A percentile compares a stretch with the other conserved stretches of the same genome.
These are phyloP conservation scores for Colletotrichum somersetense DNA, from an alignment of 2,329 filamentous ascomycete genomes.

Conservation along the genomic window DNA sequence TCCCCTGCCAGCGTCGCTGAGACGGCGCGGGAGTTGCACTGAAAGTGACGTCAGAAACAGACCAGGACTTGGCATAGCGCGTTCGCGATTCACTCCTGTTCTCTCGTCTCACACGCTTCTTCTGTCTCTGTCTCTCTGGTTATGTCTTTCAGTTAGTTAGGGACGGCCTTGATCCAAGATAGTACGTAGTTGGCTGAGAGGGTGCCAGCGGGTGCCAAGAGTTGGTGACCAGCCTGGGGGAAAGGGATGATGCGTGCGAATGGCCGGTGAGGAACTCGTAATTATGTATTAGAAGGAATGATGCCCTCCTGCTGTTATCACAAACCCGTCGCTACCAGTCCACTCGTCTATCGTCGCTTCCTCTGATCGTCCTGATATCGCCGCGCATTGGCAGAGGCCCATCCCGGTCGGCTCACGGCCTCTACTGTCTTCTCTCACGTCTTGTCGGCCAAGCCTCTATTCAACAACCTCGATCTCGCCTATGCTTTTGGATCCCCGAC, in stretches of 20 bases:
- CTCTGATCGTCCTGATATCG: neutral
- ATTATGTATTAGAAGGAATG: neutral
- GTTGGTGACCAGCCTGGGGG: neutral
- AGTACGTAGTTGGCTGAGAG: neutral
- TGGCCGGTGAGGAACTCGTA: neutral
- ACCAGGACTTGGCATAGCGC: conserved; percentile 22
- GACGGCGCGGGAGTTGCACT: conserved; percentile 9
- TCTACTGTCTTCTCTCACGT: too few species aligned
- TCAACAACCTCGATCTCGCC: neutral
- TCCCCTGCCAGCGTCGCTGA: neutral
- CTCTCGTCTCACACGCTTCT: neutral
- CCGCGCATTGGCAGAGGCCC: neutral
- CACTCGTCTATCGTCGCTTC: neutral
- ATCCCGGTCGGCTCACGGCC: too few species aligned
- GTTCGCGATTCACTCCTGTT: neutral
- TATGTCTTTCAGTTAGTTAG: neutral
- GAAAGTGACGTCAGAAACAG: conserved; percentile 21
- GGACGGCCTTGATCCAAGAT: neutral
- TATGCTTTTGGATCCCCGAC: neutral
- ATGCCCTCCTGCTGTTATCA: neutral
- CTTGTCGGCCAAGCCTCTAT: neutral
- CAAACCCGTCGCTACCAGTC: neutral
- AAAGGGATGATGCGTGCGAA: neutral
- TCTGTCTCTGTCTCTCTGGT: neutral
- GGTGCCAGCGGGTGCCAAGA: conserved; percentile 11